Evolutionary conservation across 768 basidiomycete species (phyloP).

Genomic region (Termitomyces sp.): DNA sequence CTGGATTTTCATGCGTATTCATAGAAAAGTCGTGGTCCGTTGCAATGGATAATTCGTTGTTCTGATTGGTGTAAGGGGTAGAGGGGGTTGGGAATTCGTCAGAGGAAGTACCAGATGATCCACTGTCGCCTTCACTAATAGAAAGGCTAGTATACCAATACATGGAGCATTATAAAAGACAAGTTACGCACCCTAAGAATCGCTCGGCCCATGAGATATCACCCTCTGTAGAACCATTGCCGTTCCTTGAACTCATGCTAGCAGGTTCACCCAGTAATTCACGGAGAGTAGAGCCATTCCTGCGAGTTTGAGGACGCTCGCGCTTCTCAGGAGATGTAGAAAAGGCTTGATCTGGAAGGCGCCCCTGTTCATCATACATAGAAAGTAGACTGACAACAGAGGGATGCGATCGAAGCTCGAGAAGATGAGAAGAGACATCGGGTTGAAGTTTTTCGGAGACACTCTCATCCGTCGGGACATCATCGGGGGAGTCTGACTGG

Average conservation of each 20-base stretch:
- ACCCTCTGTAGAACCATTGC: constrained; percentile 44
- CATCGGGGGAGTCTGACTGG: constrained; percentile 37
- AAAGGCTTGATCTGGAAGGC: constrained; percentile 58
- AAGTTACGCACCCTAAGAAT: constrained; percentile 53
- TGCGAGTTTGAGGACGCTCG: constrained; percentile 51
- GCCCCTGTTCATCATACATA: constrained; percentile 72
- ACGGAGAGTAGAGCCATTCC: constrained; percentile 70
- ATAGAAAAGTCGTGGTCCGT: constrained; percentile 47
- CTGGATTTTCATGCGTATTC: constrained; percentile 37
- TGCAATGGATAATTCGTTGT: constrained; percentile 36
- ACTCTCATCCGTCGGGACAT: constrained; percentile 22
- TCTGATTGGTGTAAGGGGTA: constrained; percentile 33
- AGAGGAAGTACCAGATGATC: constrained; percentile 45
- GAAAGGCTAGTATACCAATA: neutral
- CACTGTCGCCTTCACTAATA: constrained; percentile 43
- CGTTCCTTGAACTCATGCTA: constrained; percentile 23
- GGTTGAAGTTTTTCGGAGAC: constrained; percentile 31
- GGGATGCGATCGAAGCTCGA: constrained; percentile 67
- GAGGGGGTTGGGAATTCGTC: constrained; percentile 49
- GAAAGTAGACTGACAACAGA: constrained; percentile 73
- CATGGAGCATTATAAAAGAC: neutral
- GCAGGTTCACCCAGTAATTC: constrained; percentile 62
- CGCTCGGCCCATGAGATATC: constrained; percentile 87
- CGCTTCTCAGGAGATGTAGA: constrained; percentile 45
- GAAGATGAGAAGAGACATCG: constrained; percentile 44